Conservation (phyloP, 371 early-diverging fungal species). For the Mortierella sp. region DNA sequence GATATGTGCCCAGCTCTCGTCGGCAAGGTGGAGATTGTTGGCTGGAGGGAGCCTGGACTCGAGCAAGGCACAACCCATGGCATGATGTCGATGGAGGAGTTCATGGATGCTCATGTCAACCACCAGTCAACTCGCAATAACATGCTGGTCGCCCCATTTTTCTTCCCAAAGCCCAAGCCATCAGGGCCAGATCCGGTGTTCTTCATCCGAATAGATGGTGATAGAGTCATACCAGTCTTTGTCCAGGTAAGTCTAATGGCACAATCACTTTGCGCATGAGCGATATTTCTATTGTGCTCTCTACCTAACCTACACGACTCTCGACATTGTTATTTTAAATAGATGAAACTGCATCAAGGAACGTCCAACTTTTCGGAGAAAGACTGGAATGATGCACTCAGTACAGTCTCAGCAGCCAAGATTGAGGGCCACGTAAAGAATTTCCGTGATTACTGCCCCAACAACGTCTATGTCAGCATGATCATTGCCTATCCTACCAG, state of each 20-base stretch:
- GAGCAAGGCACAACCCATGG: constrained; percentile 14
- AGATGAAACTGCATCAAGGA: constrained; percentile 26
- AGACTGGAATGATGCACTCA: constrained; percentile 14
- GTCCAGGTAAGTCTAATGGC: too few species aligned
- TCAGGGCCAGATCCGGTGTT: constrained; percentile 35
- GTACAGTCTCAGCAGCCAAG: constrained; percentile 23
- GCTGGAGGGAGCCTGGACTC: constrained; percentile 31
- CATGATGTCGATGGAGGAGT: constrained; percentile 24
- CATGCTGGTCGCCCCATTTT: constrained; percentile 6
- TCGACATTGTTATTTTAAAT: too few species aligned
- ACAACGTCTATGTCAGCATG: constrained; percentile 35
- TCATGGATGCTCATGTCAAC: constrained; percentile 31
- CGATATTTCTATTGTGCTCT: too few species aligned
- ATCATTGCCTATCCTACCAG: constrained; percentile 35
- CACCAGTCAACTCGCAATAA: constrained; percentile 14
- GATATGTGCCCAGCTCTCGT: constrained; percentile 20
- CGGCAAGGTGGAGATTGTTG: constrained; percentile 20
- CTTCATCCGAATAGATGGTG: constrained; percentile 22
- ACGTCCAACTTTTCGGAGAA: constrained; percentile 11
- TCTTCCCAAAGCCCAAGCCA: constrained; percentile 1
- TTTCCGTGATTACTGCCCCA: constrained; percentile 24
- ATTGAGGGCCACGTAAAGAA: constrained; percentile 21
- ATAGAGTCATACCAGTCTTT: constrained; percentile 15
- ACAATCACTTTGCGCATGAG: too few species aligned
- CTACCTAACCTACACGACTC: too few species aligned